Conservation (phyloP, 345 rosid species). For the Syzygium aromaticum region DNA sequence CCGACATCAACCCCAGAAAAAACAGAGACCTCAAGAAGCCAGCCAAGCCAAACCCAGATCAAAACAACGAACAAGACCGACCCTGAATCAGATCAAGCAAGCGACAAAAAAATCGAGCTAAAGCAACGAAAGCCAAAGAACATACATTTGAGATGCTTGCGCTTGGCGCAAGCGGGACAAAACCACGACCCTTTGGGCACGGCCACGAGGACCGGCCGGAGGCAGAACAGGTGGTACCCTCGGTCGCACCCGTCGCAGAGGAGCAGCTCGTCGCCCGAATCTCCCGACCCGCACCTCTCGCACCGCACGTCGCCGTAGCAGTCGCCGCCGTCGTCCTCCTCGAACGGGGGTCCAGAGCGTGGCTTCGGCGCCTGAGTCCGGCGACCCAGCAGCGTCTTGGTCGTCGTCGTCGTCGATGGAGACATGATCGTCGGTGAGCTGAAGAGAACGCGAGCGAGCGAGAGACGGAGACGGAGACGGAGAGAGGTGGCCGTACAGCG, state of each 20-base stretch:
- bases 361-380: constrained; percentile 49
- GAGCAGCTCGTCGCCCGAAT: constrained; percentile 48
- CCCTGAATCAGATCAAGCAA: neutral
- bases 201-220: constrained; percentile 73
- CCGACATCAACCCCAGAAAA: neutral
- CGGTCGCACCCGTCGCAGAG: constrained; percentile 84
- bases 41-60: neutral
- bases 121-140: neutral
- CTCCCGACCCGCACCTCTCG: constrained; percentile 67
- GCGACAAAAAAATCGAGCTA: neutral
- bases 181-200: constrained; percentile 89
- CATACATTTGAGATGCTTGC: constrained; percentile 58
- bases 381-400: constrained; percentile 12
- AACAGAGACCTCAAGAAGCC: neutral
- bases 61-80: neutral
- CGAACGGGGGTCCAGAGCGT: neutral
- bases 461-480: neutral
- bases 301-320: constrained; percentile 38
- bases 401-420: neutral
- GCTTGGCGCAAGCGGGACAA: constrained; percentile 54
- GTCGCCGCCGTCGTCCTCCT: neutral
- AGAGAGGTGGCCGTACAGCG: neutral
- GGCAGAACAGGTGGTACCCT: constrained; percentile 81
- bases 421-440: neutral
- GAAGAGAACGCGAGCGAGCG: neutral